Percentiles rank a stretch among this genome's conserved stretches.
phyloP scores from a whole-genome alignment of 2,329 filamentous ascomycete species.

The Xylariaceae sp. region DNA sequence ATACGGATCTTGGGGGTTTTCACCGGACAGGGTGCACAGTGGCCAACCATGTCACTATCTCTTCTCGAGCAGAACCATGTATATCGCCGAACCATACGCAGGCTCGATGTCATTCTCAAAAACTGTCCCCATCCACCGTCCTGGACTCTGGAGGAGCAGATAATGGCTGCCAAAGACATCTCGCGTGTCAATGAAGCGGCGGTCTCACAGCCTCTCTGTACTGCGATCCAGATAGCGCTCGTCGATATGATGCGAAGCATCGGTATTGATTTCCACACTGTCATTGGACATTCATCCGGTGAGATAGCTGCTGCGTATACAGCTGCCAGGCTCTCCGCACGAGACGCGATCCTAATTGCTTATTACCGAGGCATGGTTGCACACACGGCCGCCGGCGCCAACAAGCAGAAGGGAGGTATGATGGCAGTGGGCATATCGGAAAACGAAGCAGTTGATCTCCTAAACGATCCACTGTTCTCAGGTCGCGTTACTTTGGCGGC shows the following conservation, averaged over 20 bases:
- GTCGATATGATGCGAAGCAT: conserved; percentile 33
- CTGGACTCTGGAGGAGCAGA: conserved; percentile 36
- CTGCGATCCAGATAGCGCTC: conserved; percentile 51
- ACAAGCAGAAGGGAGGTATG: conserved; percentile 30
- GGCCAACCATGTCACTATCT: conserved; percentile 33
- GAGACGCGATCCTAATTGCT: conserved; percentile 30
- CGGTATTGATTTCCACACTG: conserved; percentile 29
- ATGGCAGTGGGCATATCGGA: conserved; percentile 27
- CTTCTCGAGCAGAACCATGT: conserved; percentile 28
- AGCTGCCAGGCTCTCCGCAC: conserved; percentile 27
- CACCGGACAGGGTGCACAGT: conserved; percentile 38
- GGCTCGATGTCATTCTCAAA: conserved; percentile 31
- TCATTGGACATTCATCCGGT: conserved; percentile 31
- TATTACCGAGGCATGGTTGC: conserved; percentile 31
- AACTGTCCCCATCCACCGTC: conserved; percentile 23
- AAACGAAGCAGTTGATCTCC: conserved; percentile 25
- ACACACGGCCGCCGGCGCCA: conserved; percentile 19
- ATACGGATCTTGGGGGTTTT: conserved; percentile 33
- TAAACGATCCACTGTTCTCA: conserved; percentile 17
- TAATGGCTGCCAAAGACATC: conserved; percentile 25
- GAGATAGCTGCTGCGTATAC: conserved; percentile 34
- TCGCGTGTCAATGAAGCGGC: conserved; percentile 37
- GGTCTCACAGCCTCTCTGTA: conserved; percentile 51
- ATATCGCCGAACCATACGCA: conserved; percentile 34
- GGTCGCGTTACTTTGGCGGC: conserved; percentile 28